phyloP scores from a whole-genome alignment of 2,329 filamentous ascomycete genomes.

The Alternaria postmessia region DNA sequence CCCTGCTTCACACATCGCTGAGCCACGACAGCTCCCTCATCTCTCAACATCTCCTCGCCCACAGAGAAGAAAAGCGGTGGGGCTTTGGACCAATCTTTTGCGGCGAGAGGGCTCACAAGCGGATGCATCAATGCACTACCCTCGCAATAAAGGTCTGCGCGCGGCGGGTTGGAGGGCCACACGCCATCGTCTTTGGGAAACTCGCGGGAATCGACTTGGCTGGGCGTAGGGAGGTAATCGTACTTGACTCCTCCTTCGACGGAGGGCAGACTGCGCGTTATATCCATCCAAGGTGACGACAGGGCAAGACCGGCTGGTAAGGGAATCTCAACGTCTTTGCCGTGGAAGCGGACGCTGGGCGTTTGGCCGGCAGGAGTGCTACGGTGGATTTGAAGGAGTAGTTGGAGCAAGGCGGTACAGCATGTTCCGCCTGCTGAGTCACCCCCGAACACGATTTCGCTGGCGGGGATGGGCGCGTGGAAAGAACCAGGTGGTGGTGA shows the following conservation, averaged over 20 bases:
- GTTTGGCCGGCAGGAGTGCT: slow-evolving; percentile 50
- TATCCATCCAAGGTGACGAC: slow-evolving; percentile 72
- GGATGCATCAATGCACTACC: slow-evolving; percentile 65
- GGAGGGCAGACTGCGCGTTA: slow-evolving; percentile 69
- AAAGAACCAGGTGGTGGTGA: slow-evolving; percentile 73
- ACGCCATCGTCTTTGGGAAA: slow-evolving; percentile 58
- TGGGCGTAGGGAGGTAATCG: slow-evolving; percentile 68
- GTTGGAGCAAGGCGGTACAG: slow-evolving; percentile 70
- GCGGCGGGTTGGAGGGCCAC: slow-evolving; percentile 57
- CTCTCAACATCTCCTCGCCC: slow-evolving; percentile 75
- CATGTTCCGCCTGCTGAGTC: slow-evolving; percentile 82
- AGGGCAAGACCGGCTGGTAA: slow-evolving; percentile 71
- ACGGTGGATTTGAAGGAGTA: slow-evolving; percentile 70
- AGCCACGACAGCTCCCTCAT: slow-evolving; percentile 71
- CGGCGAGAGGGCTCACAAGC: slow-evolving; percentile 69
- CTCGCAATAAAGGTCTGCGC: slow-evolving; percentile 59
- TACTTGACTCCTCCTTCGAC: slow-evolving; percentile 62
- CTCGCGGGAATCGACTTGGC: slow-evolving; percentile 45
- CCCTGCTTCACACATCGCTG: slow-evolving; percentile 64
- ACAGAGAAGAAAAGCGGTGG: slow-evolving; percentile 74
- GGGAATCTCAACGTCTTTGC: slow-evolving; percentile 64
- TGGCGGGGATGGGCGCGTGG: slow-evolving; percentile 70
- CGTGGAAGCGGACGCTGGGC: slow-evolving; percentile 67
- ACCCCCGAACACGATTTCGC: slow-evolving; percentile 74
- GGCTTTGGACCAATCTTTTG: slow-evolving; percentile 65